These are phyloP conservation scores for Margaritispora aquatica DNA, from an alignment of 495 filamentous ascomycete species.

Conservation along the genomic window DNA sequence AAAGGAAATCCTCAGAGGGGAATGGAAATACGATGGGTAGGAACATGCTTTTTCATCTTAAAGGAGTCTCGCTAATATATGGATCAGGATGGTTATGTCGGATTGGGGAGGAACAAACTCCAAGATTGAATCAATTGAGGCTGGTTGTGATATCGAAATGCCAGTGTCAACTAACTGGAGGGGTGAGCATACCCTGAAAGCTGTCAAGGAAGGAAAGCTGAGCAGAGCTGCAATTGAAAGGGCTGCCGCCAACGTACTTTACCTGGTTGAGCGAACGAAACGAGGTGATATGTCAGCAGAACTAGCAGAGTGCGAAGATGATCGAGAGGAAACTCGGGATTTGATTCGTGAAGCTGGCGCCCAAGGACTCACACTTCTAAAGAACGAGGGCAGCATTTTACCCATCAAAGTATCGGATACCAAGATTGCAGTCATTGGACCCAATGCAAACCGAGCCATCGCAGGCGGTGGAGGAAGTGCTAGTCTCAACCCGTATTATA, in stretches of 20 bases:
- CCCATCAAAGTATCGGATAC: slow-evolving; percentile 58
- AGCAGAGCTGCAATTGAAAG: slow-evolving; percentile 38
- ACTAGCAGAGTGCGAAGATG: slow-evolving; percentile 53
- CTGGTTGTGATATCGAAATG: slow-evolving; percentile 75
- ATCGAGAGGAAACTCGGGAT: slow-evolving; percentile 57
- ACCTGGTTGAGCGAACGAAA: slow-evolving; percentile 58
- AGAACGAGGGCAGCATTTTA: slow-evolving; percentile 62
- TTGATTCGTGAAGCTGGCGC: slow-evolving; percentile 64
- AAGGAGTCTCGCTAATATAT: slow-evolving; percentile 5
- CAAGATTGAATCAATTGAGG: slow-evolving; percentile 61
- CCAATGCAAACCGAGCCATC: slow-evolving; percentile 72
- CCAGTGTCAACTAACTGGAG: slow-evolving; percentile 67
- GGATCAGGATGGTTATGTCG: slow-evolving; percentile 57
- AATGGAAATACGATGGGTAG: slow-evolving; percentile 70
- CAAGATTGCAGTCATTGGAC: slow-evolving; percentile 71
- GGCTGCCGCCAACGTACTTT: slow-evolving; percentile 58
- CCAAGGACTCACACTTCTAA: slow-evolving; percentile 72
- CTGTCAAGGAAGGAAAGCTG: slow-evolving; percentile 56
- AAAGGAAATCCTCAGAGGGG: slow-evolving; percentile 64
- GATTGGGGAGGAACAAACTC: slow-evolving; percentile 73
- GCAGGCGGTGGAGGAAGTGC: slow-evolving; percentile 80
- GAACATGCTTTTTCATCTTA: slow-evolving; percentile 19
- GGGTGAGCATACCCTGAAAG: slow-evolving; percentile 57
- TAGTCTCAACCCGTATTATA: slow-evolving; percentile 73
- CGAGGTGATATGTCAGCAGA: slow-evolving; percentile 55